These are phyloP conservation scores for Senna tora DNA, from an alignment of 306 rosid species.

Conservation along the genomic window DNA sequence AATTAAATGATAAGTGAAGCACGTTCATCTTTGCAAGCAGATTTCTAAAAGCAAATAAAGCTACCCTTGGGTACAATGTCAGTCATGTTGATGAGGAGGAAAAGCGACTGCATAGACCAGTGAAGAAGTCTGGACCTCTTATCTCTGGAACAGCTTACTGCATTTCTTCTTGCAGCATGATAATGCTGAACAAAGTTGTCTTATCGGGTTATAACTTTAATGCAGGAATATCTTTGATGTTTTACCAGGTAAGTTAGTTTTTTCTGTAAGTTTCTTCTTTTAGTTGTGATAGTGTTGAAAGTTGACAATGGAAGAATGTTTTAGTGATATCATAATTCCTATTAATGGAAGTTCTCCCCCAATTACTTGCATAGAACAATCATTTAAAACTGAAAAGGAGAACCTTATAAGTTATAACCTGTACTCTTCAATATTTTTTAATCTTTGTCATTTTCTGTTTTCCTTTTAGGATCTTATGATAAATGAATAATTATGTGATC, in stretches of 20 bases:
- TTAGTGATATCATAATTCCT: not conserved
- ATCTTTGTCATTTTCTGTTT: not conserved
- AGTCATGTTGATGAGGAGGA: conserved; percentile 50
- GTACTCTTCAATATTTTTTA: not conserved
- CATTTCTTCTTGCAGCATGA: conserved; percentile 92
- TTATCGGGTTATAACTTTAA: conserved; percentile 75
- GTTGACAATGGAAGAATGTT: not conserved
- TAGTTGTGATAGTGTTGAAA: not conserved
- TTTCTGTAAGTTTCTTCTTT: conserved; percentile 4
- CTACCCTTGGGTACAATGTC: conserved; percentile 39
- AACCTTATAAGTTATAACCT: too few relatives aligned
- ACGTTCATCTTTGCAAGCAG: conserved; percentile 48
- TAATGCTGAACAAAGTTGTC: conserved; percentile 80
- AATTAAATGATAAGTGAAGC: conserved; percentile 18
- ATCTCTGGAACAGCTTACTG: conserved; percentile 86
- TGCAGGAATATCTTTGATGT: conserved; percentile 89
- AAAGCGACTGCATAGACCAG: conserved; percentile 56
- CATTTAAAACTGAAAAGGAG: too few relatives aligned
- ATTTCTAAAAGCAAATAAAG: conserved; percentile 57
- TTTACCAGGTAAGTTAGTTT: conserved; percentile 71
- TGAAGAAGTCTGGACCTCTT: conserved; percentile 67
- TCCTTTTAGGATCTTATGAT: conserved; percentile 24
- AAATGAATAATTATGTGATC: conserved; percentile 2
- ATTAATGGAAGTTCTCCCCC: not conserved
- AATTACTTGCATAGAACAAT: not conserved